These are phyloP conservation scores for Tulasnella sp. DNA, from an alignment of 768 basidiomycete species.

Conservation along the genomic window DNA sequence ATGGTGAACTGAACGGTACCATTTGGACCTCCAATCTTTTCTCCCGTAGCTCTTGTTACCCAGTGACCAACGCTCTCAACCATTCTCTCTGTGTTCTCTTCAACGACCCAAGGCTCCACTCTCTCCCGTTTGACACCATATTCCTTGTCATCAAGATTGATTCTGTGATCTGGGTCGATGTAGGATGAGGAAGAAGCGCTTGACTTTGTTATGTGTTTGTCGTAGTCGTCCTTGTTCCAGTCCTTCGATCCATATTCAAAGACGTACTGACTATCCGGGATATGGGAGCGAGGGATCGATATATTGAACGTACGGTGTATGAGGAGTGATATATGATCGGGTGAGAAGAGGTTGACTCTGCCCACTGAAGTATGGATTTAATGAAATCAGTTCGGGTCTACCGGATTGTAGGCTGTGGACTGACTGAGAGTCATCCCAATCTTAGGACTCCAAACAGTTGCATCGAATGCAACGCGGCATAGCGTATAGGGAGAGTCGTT, in stretches of 20 bases:
- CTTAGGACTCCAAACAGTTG: constrained; percentile 78
- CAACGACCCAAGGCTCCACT: constrained; percentile 20
- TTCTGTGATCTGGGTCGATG: constrained; percentile 32
- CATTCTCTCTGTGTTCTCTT: constrained; percentile 30
- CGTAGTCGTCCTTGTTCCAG: constrained; percentile 39
- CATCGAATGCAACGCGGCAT: constrained; percentile 64
- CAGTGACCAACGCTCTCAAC: constrained; percentile 46
- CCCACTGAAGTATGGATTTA: constrained; percentile 41
- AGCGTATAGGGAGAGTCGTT: constrained; percentile 79
- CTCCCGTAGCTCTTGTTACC: constrained; percentile 62
- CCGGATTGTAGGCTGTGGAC: constrained; percentile 22
- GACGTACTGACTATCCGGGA: constrained; percentile 65
- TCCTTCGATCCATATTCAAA: constrained; percentile 80
- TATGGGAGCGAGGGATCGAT: constrained; percentile 86
- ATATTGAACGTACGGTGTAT: constrained; percentile 89
- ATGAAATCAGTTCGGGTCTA: background rate
- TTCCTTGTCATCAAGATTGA: constrained; percentile 20
- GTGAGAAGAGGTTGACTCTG: constrained; percentile 79
- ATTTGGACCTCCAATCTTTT: constrained; percentile 53
- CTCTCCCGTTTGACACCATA: constrained; percentile 15
- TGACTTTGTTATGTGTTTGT: too few relatives aligned
- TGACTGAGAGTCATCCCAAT: constrained; percentile 71
- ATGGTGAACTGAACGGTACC: constrained; percentile 74
- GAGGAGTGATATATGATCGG: constrained; percentile 84
- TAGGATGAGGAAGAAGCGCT: constrained; percentile 35